A percentile compares a stretch with the other conserved stretches of the same genome.
These are phyloP conservation scores for Exserohilum rostratum DNA, from an alignment of 2,329 filamentous ascomycete species.

Conservation along the genomic window DNA sequence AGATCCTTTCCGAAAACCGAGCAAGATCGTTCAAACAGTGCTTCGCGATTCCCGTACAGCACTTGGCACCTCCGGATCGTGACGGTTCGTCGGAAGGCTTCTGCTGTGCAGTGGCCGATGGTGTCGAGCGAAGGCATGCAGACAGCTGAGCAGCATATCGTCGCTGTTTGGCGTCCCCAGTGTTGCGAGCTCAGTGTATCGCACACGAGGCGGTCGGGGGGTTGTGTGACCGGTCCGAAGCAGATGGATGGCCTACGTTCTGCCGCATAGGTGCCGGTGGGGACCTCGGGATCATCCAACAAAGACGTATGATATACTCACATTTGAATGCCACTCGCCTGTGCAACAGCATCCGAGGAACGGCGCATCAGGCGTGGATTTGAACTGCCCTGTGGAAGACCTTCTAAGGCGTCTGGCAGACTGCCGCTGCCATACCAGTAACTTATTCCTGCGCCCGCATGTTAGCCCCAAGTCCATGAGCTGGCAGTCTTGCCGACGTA, in stretches of 20 bases:
- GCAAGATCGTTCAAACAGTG: slow-evolving; percentile 9
- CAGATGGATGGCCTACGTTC: slow-evolving; percentile 1
- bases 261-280: slow-evolving; percentile 2
- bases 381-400: slow-evolving; percentile 27
- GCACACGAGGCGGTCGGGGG: neutral
- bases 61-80: slow-evolving; percentile 26
- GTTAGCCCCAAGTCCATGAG: slow-evolving; percentile 19
- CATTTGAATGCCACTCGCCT: slow-evolving; percentile 37
- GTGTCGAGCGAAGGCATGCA: neutral
- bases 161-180: neutral
- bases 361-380: slow-evolving; percentile 41
- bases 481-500: slow-evolving; percentile 21
- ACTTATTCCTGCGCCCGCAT: slow-evolving; percentile 28
- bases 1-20: slow-evolving; percentile 27
- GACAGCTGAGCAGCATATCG: neutral
- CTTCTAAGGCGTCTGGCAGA: slow-evolving; percentile 38
- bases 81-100: slow-evolving; percentile 2
- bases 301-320: slow-evolving; percentile 22
- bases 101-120: neutral
- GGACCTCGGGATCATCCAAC: neutral
- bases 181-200: neutral
- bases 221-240: neutral
- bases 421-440: slow-evolving; percentile 44
- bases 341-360: slow-evolving; percentile 41
- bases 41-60: slow-evolving; percentile 24